Percentiles rank a stretch among this genome's conserved stretches.
Conservation (phyloP, 495 filamentous ascomycete genomes). For the Daldinia vernicosa region DNA sequence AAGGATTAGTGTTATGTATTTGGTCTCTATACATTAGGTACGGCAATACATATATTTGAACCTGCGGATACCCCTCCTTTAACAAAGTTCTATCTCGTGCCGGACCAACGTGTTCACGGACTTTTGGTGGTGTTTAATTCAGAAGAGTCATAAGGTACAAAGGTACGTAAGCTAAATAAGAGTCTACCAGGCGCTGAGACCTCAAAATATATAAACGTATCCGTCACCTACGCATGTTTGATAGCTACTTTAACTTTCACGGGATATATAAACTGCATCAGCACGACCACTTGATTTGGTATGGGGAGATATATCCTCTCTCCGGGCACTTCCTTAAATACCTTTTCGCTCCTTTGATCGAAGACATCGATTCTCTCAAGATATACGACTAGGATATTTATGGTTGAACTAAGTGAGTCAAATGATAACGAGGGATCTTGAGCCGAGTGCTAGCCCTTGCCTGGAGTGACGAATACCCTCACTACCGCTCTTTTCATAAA, state of each 20-base stretch:
- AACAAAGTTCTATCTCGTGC: not conserved
- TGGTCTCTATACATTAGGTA: not conserved
- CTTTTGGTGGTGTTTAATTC: not conserved
- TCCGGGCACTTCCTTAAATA: no score
- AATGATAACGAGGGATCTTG: no score
- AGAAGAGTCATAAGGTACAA: not conserved
- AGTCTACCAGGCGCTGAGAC: not conserved
- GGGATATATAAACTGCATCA: no score
- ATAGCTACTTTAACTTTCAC: no score
- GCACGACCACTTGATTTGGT: no score
- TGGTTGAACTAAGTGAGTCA: no score
- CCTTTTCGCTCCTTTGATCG: no score
- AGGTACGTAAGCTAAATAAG: not conserved
- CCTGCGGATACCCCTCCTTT: not conserved
- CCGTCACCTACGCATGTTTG: no score
- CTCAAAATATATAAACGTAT: no score
- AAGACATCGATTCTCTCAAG: no score
- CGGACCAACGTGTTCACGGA: not conserved
- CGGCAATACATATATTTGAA: not conserved
- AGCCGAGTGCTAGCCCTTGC: not conserved
- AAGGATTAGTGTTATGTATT: not conserved
- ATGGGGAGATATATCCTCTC: no score
- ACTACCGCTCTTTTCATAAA: not conserved
- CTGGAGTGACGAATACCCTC: not conserved
- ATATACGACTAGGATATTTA: no score